Evolutionary conservation across 257 asterid species (phyloP), one percentile per base, ranked within the genome.

Genomic region (Nicotiana paniculata): DNA sequence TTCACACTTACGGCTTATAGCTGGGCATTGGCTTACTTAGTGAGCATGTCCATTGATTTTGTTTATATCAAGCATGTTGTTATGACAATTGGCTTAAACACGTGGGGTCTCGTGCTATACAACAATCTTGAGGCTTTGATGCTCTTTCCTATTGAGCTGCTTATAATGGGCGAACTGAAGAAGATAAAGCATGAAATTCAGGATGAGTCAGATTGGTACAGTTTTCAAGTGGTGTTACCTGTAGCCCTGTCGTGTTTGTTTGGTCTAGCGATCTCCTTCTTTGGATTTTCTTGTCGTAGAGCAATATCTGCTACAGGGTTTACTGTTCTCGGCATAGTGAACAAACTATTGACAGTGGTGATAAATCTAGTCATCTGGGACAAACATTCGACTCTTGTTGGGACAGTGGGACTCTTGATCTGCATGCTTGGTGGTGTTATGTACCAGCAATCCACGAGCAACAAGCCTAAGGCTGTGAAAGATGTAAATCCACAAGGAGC

Each of bases 31-130:
- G 97, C 99, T 3, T 95, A 93, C 86, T 84, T 93, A 30, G 89
- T 90, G 84, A 95, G 99, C 93, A 95, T 95, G 98, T 92, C 99
- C 1, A 86, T 95, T 48, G 99, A 95, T 86, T 95, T 95, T 87
- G 98, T 95, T 62, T 93, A 95, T 87, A 95, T 95, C 35, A 95
- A 95, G 91, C 99, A 95, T 80, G 99, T 95, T 6, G 98, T 93
- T 12, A 93, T 92, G 99, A 95, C 98, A 33, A 91, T 95, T 39
- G 97, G 98, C 54, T 85, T 95, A 76, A 93, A 91, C 88, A 95
- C 99, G 0, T 95, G 99, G 99, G 99, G 97, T 43, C 97, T 95
- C 3, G 99, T 95, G 80, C 81, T 95, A 88, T 95, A 93, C 86
- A 95, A 95, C 85, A 95, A 95, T 87, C 97, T 95, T 13, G 99